Base-by-base conservation (phyloP, 2,329 filamentous ascomycete species). In the Xenosphaeropsis pyriputrescens region DNA sequence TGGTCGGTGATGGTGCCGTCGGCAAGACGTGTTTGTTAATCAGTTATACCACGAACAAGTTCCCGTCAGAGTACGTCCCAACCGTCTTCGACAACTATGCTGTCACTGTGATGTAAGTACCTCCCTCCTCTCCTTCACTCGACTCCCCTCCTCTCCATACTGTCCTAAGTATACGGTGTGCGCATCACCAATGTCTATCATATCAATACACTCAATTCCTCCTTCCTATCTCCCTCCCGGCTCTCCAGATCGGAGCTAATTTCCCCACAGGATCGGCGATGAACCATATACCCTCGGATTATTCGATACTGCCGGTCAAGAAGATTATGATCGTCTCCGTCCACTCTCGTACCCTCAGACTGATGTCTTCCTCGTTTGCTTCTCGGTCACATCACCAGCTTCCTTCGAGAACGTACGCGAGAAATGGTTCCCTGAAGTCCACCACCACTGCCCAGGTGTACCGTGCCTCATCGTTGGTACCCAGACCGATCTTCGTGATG, bases 1-100 rank as follows among this genome's bases (percentile, higher is more conserved):
- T 98, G 52, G 91, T 98, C 55, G 91, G 91, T 60, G 91, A 98
- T 64, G 91, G 91, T 88, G 91, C 91, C 49, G 91, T 98, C 51
- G 91, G 91, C 62, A 98, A 98, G 73, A 98, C 91, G 49, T 98
- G 91, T 66, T 77, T 98, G 47, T 77, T 98, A 58, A 98, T 98
- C 67, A 93, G 85, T 60, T 98, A 98, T 66, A 98, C 91, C 47
- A 98, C 91, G 47, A 98, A 98, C 73, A 96, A 96, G 57, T 98
- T 98, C 62, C 91, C 91, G 29, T 95, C 88, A 54, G 91, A 98
- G 88, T 98, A 98, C 62, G 91, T 98, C 41, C 91, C 91, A 37
- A 98, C 91, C 19, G 91, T 98, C 47, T 98, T 98, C 63, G 91
- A 98, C 64, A 98, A 98, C 67, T 98, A 98, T 73, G 91, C 91